A percentile compares a stretch with the other conserved stretches of the same genome.
These are phyloP conservation scores for Rhodotorula sp. DNA, from an alignment of 1,284 basidiomycete genomes.

Conservation along the genomic window DNA sequence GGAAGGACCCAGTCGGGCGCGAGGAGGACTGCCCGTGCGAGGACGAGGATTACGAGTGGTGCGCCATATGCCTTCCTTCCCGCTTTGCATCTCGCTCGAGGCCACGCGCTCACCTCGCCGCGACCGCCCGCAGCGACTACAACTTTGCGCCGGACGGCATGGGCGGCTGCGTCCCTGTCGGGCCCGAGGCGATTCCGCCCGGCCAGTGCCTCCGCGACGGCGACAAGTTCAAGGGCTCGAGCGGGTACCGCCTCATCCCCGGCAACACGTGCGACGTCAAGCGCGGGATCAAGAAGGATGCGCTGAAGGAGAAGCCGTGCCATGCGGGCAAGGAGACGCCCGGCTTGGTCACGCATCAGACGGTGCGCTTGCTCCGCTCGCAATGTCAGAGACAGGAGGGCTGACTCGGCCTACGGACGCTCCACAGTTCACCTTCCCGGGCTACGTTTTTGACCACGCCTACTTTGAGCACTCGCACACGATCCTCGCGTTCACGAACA, in stretches of 20 bases:
- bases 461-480: conserved; percentile 81
- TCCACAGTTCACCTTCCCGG: conserved; percentile 68
- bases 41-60: conserved; percentile 93
- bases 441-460: conserved; percentile 71
- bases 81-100: conserved; percentile 24
- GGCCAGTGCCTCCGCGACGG: conserved; percentile 68
- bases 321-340: conserved; percentile 55
- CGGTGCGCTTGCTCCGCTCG: conserved; percentile 5
- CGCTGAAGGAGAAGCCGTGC: conserved; percentile 70
- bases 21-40: conserved; percentile 83
- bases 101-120: not conserved
- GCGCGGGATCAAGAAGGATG: conserved; percentile 68
- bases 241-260: conserved; percentile 88
- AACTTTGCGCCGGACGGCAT: conserved; percentile 75
- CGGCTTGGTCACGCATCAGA: conserved; percentile 49
- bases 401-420: not conserved
- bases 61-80: conserved; percentile 44
- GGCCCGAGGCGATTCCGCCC: conserved; percentile 80
- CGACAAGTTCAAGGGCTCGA: conserved; percentile 79
- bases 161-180: conserved; percentile 71
- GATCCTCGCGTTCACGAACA: conserved; percentile 75
- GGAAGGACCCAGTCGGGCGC: conserved; percentile 75
- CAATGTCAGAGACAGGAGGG: too few relatives aligned
- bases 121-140: conserved; percentile 68
- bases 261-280: conserved; percentile 77